Evolutionary conservation across 192 early-diverging fungal species (phyloP), one percentile per base, ranked within the genome.

Genomic region (Pilobolus umbonatus): DNA sequence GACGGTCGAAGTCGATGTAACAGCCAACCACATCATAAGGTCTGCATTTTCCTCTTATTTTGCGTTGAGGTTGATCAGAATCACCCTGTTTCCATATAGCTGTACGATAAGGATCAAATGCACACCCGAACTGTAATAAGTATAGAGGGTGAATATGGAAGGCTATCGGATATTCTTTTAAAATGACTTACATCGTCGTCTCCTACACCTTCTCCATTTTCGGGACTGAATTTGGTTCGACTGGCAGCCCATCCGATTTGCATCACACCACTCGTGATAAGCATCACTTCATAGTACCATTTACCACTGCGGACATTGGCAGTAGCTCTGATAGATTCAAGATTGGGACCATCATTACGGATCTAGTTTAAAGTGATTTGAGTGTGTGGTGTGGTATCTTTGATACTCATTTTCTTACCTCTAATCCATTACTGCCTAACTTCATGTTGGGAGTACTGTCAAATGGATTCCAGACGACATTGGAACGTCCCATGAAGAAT

Each of bases 171-270:
- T 11, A 22, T 14, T 31, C 5, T 0, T 42, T 22, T 24, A 35
- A 58, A 9, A 40, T 31, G n/a, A 63, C 67, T 69, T 70, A 83
- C 78, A 46, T 73, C 56, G 47, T 78, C 78, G 42, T 80, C 88
- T 3, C 90, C 90, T 17, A 93, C 75, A 15, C 89, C 90, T 32
- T 78, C 77, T 11, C 90, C 90, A 34, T 86, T 86, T 48, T 92
- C 88, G 5, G 88, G 88, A 28, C 86, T 83, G 45, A 88, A 90
- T 12, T 58, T 65, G 42, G 84, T 84, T 26, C 75, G 65, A 15
- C 62, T 56, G 0, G 78, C 82, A 4, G 82, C 85, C 89, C 90
- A 92, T 12, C 90, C 90, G 43, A 92, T 67, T 58, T 93, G 90
- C 72, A 93, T 86, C 53, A 93, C 89, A 1, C 90, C 90, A 14